These are phyloP conservation scores for Rhynchosporium graminicola DNA, from an alignment of 2,329 filamentous ascomycete genomes.

Conservation along the genomic window DNA sequence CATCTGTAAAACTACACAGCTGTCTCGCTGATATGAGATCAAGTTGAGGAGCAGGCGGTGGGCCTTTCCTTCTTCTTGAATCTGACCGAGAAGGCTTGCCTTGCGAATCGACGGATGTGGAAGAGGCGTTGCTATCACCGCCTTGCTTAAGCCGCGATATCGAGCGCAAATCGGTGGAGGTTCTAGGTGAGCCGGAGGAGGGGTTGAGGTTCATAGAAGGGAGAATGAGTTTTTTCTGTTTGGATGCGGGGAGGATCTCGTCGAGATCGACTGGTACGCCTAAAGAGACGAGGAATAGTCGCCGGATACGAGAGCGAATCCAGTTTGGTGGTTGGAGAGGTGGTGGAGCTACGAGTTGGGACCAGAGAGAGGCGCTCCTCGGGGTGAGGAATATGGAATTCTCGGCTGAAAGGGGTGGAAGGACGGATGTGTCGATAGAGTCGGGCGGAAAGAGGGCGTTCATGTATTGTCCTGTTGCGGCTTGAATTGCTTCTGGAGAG, in stretches of 20 bases:
- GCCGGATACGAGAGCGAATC: constrained; percentile 93
- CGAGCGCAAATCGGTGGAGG: constrained; percentile 53
- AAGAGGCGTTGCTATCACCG: constrained; percentile 54
- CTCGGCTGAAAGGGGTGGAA: constrained; percentile 46
- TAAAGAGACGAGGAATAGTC: constrained; percentile 91
- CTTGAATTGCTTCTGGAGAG: constrained; percentile 58
- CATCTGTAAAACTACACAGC: constrained; percentile 80
- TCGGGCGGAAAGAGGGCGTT: constrained; percentile 64
- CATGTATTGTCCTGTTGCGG: constrained; percentile 66
- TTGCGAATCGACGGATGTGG: constrained; percentile 60
- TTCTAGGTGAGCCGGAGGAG: constrained; percentile 53
- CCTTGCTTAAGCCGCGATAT: constrained; percentile 36
- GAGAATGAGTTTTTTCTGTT: constrained; percentile 95
- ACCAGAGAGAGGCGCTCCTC: constrained; percentile 89
- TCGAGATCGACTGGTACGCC: constrained; percentile 96
- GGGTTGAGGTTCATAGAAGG: constrained; percentile 67
- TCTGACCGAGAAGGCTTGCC: constrained; percentile 51
- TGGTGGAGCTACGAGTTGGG: constrained; percentile 91
- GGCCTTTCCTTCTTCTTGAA: constrained; percentile 51
- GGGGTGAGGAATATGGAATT: constrained; percentile 78
- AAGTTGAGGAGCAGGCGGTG: constrained; percentile 70
- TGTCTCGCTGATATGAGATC: constrained; percentile 78
- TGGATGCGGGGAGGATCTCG: constrained; percentile 93
- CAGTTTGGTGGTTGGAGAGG: constrained; percentile 95
- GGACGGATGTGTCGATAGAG: constrained; percentile 52